A percentile compares a stretch with the other conserved stretches of the same genome.
phyloP scores from a whole-genome alignment of 2,329 filamentous ascomycete species.

The Aspergillus sojae region DNA sequence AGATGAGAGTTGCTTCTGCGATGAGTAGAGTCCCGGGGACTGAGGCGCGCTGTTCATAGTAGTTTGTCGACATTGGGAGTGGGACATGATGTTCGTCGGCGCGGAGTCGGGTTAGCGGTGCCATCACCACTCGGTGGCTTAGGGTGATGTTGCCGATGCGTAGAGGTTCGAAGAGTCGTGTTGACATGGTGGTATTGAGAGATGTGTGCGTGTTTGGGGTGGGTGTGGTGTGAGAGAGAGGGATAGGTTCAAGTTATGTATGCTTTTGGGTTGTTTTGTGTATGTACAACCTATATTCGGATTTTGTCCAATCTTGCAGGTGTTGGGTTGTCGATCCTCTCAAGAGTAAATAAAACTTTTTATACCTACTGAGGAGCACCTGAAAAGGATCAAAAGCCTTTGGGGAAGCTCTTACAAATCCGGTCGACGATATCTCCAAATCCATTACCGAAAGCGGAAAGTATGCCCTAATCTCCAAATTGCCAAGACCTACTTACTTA shows the following conservation, averaged over 20 bases:
- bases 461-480: background rate
- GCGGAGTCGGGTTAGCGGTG: constrained; percentile 58
- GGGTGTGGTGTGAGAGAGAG: too few species aligned
- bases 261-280: background rate
- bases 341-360: background rate
- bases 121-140: constrained; percentile 52
- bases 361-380: background rate
- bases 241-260: background rate
- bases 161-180: background rate
- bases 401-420: background rate
- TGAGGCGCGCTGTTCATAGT: constrained; percentile 57
- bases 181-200: too few species aligned
- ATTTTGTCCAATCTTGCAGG: background rate
- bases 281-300: background rate
- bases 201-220: too few species aligned
- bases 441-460: background rate
- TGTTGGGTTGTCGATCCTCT: background rate
- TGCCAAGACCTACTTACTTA: background rate
- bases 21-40: constrained; percentile 59
- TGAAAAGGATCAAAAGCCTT: background rate
- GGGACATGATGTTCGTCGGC: constrained; percentile 52
- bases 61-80: constrained; percentile 25
- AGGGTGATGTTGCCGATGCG: background rate
- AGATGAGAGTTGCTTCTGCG: constrained; percentile 59
- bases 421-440: background rate